Evolutionary conservation across 1,284 basidiomycete genomes (phyloP).

Genomic region (Xerocomus minutiporus): DNA sequence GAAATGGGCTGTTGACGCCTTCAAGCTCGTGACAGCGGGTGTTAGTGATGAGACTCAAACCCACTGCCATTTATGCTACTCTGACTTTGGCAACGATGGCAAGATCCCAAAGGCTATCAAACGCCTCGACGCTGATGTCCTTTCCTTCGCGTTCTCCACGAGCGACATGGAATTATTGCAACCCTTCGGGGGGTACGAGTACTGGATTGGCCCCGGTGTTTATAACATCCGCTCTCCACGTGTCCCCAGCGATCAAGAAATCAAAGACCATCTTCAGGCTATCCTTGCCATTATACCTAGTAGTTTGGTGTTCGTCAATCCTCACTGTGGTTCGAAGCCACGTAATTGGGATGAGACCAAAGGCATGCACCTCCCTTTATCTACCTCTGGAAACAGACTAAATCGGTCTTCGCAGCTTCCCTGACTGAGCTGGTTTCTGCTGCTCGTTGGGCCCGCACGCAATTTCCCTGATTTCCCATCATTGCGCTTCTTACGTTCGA

Average conservation of each 20-base stretch:
- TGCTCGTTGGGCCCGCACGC: constrained; percentile 85
- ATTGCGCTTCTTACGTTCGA: constrained; percentile 49
- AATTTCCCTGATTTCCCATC: constrained; percentile 52
- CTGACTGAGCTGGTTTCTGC: constrained; percentile 83
- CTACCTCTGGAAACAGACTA: constrained; percentile 7
- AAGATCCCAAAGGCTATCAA: too few species aligned
- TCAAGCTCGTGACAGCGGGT: constrained; percentile 93
- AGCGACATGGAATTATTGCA: constrained; percentile 95
- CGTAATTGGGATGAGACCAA: constrained; percentile 97
- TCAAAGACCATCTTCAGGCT: constrained; percentile 86
- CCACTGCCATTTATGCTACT: constrained; percentile 98
- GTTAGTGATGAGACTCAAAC: constrained; percentile 90
- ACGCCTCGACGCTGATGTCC: constrained; percentile 97
- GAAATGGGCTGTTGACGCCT: constrained; percentile 95
- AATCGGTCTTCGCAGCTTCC: constrained; percentile 43
- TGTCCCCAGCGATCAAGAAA: constrained; percentile 92
- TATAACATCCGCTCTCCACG: constrained; percentile 99
- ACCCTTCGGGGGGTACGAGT: constrained; percentile 94
- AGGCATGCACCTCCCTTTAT: constrained; percentile 31
- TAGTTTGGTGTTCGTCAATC: constrained; percentile 89
- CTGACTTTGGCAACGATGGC: constrained; percentile 96
- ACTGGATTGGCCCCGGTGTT: constrained; percentile 98
- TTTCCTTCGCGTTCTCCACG: constrained; percentile 99
- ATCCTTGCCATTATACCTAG: constrained; percentile 80
- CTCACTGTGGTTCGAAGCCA: constrained; percentile 89